Evolutionary conservation across 805 yeast genomes (phyloP).

Genomic region (Saturnispora galanensis): DNA sequence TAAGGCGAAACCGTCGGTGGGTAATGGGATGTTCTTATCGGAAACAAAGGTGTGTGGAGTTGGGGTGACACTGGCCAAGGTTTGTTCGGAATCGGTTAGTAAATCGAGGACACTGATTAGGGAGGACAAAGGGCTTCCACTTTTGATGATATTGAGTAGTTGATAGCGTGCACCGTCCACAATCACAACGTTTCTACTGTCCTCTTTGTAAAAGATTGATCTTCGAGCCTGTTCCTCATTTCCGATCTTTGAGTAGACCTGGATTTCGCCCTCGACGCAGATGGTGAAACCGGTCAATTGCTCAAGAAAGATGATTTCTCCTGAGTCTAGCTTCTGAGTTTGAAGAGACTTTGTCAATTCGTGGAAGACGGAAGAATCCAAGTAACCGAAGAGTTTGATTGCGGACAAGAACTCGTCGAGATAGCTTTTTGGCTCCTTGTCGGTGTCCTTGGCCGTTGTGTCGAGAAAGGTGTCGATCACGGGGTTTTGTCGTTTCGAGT

Average conservation of each 20-base stretch:
- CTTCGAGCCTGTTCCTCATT: conserved; percentile 16
- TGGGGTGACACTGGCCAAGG: conserved; percentile 9
- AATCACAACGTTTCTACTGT: conserved; percentile 32
- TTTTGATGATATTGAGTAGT: conserved; percentile 65
- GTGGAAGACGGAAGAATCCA: conserved; percentile 84
- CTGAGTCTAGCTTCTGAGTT: conserved; percentile 69
- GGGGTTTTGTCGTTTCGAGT: conserved; percentile 34
- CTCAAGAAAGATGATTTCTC: conserved; percentile 66
- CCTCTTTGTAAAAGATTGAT: conserved; percentile 21
- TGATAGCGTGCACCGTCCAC: conserved; percentile 59
- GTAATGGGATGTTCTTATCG: conserved; percentile 2
- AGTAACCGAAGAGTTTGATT: conserved; percentile 86
- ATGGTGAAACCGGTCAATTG: conserved; percentile 71
- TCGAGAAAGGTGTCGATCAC: conserved; percentile 38
- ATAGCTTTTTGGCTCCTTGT: conserved; percentile 47
- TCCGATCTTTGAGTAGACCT: conserved; percentile 56
- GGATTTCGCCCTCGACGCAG: conserved; percentile 85
- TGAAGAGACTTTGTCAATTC: conserved; percentile 88
- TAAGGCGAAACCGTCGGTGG: conserved; percentile 10
- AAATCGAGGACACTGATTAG: conserved; percentile 69
- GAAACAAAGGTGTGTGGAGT: conserved; percentile 7
- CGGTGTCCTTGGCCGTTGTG: conserved; percentile 24
- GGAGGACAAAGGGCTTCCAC: conserved; percentile 81
- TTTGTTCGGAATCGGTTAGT: conserved; percentile 29
- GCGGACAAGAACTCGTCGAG: conserved; percentile 86